Base-by-base conservation (phyloP, 2,329 filamentous ascomycete species). In the Aspergillus unguis region DNA sequence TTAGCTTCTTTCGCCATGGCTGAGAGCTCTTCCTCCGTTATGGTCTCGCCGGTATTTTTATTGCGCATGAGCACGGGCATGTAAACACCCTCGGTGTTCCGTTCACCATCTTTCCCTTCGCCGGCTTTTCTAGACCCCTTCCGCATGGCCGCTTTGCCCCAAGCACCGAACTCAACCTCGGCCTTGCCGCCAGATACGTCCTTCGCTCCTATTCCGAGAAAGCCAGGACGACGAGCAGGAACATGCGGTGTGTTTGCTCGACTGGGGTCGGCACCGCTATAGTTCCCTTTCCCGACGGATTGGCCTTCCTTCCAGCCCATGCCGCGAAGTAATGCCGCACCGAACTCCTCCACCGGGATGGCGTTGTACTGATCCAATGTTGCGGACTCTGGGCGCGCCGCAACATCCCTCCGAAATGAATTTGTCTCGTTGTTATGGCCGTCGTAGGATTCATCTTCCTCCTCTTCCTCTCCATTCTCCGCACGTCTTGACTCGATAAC, bases 341-440 rank as follows among this genome's bases (percentile, higher is more conserved):
- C 94, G 60, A 97, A 99, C 62, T 96, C 91, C 61, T 96, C 92
- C 11, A 97, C 90, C 0, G 94, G 92, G 56, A 96, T 87, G 9
- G 87, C 85, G 53, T 88, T 86, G 73, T 97, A 97, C 64, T 94
- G 90, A 32, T 89, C 88, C 17, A 95, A 75, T 0, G 85, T 88
- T 3, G 90, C 86, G 29, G 83, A 79, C 25, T 90, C 87, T 1
- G 90, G 91, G 1, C 90, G 86, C 27, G 81, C 76, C 9, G 81
- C 78, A 29, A 92, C 81, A 67, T 92, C 89, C 27, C 82, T 80
- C 31, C 78, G 77, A 64, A 90, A 92, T 2, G 84, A 85, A 54
- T 87, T 85, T 4, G 66, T 66, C 52, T 76, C 73, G 44, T 71
- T 44, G 3, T 48, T 71, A 44, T 71, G 66, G 1, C 58, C 58